A percentile compares a stretch with the other conserved stretches of the same genome.
These are phyloP conservation scores for Diplodia sapinea DNA, from an alignment of 2,329 filamentous ascomycete genomes.

Conservation along the genomic window DNA sequence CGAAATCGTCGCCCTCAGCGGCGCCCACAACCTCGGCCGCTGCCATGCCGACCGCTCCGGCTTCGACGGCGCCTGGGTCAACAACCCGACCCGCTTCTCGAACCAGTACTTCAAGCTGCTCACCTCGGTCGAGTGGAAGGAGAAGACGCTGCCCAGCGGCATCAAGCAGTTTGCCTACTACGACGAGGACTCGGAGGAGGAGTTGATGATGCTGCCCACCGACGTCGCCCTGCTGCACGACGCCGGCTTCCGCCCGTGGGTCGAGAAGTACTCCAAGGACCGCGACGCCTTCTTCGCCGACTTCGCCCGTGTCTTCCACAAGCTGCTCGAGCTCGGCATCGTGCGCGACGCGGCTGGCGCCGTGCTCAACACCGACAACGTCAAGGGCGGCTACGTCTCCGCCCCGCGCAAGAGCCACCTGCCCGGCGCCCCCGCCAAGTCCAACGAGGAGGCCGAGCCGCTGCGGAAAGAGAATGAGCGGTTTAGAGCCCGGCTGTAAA, in stretches of 20 bases:
- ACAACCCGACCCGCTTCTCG: slow-evolving; percentile 64
- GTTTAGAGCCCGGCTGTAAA: slow-evolving; percentile 50
- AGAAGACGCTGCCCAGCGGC: slow-evolving; percentile 59
- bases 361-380: slow-evolving; percentile 63
- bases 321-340: slow-evolving; percentile 67
- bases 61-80: slow-evolving; percentile 65
- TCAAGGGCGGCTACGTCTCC: slow-evolving; percentile 61
- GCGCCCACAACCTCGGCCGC: slow-evolving; percentile 63
- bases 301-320: slow-evolving; percentile 64
- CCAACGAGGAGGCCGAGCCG: slow-evolving; percentile 50
- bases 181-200: slow-evolving; percentile 62
- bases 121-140: slow-evolving; percentile 60
- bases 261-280: slow-evolving; percentile 64
- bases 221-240: slow-evolving; percentile 66
- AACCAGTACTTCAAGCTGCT: slow-evolving; percentile 65
- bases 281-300: slow-evolving; percentile 67
- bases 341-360: slow-evolving; percentile 59
- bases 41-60: slow-evolving; percentile 63
- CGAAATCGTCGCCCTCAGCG: slow-evolving; percentile 63
- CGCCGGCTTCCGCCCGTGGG: slow-evolving; percentile 60
- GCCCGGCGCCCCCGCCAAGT: slow-evolving; percentile 43
- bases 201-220: slow-evolving; percentile 71
- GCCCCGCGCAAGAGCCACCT: slow-evolving; percentile 62
- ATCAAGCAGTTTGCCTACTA: slow-evolving; percentile 64
- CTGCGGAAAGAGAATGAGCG: slow-evolving; percentile 50